Evolutionary conservation across 345 rosid species (phyloP), one percentile per base, ranked within the genome.

Genomic region (Trapa incisa): DNA sequence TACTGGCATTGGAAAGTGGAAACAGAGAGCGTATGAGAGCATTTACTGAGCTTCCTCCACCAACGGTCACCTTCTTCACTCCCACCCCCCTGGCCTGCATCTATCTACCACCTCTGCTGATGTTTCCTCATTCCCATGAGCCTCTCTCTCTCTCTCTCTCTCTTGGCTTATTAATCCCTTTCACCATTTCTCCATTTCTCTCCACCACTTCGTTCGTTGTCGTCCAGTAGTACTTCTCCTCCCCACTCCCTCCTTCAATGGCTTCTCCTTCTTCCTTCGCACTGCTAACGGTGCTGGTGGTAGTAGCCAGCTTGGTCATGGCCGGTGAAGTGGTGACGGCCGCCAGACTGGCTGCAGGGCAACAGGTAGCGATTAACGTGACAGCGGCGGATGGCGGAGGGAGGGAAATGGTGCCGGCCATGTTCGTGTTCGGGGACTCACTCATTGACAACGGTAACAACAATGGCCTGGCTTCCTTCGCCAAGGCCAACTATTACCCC

Each of bases 351-450:
- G 67, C 72, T 32, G 36, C 61, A 1, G 69, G 42, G 22, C 66
- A 64, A 16, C 12, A n/a, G 22, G 66, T n/a, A 9, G 47, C 22
- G 35, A 41, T 3, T 4, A 54, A 54, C 60, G n/a, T 54, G 6
- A 58, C 63, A 8, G 22, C 16, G 32, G 65, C 62, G 14, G 62
- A 65, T 43, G 72, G 65, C 57, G 13, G 67, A 29, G 72, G 65
- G 43, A 52, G 32, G 68, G 89, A 82, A 57, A 52, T 75, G 84
- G 99, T 91, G 50, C 97, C 97, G 33, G 97, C 99, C 0, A 66
- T 94, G 91, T 94, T 91, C 74, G 72, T 94, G 62, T 94, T 94
- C 47, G 99, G 99, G 33, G 99, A 94, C 76, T 94, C 95, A 22
- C 89, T 94, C 35, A 84, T 94, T 39, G 97, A 94, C 81, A 91